Conservation (phyloP, 2,329 filamentous ascomycete species). For the Tolypocladium ovalisporum region DNA sequence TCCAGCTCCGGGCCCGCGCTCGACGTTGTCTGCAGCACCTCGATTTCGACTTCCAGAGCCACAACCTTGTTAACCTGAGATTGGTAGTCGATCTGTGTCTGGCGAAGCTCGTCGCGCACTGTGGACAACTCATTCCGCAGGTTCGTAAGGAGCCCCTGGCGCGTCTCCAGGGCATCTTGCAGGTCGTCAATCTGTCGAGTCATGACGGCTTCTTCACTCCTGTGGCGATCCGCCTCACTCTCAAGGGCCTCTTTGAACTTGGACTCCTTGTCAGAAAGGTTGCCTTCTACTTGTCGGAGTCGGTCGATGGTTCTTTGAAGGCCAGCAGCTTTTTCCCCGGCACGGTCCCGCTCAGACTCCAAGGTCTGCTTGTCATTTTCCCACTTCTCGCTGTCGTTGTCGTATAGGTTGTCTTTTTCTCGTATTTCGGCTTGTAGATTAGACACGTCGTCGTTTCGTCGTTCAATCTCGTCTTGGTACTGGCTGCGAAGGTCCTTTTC, state of each 20-base stretch:
- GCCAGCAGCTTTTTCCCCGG: constrained; percentile 55
- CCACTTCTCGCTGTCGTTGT: constrained; percentile 64
- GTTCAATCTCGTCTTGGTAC: constrained; percentile 34
- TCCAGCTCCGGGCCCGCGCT: constrained; percentile 6
- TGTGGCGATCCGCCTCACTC: constrained; percentile 61
- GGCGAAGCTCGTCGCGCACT: constrained; percentile 59
- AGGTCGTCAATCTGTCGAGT: constrained; percentile 65
- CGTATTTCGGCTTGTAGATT: constrained; percentile 53
- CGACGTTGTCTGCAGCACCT: constrained; percentile 46
- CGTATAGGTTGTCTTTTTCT: constrained; percentile 60
- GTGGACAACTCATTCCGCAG: constrained; percentile 55
- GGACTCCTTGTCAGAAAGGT: constrained; percentile 54
- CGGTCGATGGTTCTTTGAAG: constrained; percentile 62
- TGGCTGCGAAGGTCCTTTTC: constrained; percentile 46
- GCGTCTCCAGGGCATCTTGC: constrained; percentile 57
- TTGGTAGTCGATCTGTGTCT: constrained; percentile 53
- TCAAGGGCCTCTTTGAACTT: constrained; percentile 58
- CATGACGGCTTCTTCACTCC: constrained; percentile 59
- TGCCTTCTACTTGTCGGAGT: constrained; percentile 57
- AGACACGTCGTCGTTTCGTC: constrained; percentile 47
- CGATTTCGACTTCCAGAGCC: constrained; percentile 64
- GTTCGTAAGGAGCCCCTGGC: constrained; percentile 54
- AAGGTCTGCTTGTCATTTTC: constrained; percentile 52
- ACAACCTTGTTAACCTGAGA: constrained; percentile 54
- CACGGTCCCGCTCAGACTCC: constrained; percentile 53